phyloP scores from a whole-genome alignment of 2,329 filamentous ascomycete species.

The Trichophyton simii region DNA sequence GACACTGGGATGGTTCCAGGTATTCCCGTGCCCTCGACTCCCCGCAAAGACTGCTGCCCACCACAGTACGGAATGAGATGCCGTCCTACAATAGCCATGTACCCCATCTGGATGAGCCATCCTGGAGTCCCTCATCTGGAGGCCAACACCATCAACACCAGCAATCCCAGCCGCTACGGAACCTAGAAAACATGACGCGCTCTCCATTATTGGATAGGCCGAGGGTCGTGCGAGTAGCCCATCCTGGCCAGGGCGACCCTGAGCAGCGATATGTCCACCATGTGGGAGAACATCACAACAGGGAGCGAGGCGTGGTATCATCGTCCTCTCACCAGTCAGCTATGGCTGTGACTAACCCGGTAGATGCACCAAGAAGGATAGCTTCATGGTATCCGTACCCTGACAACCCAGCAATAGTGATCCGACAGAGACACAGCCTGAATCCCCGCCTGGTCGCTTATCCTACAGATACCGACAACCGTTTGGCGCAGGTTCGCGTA shows the following conservation, averaged over 20 bases:
- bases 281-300: not conserved
- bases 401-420: not conserved
- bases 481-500: not conserved
- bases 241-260: not conserved
- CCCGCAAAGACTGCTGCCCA: not conserved
- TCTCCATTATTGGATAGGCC: not conserved
- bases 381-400: not conserved
- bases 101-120: not conserved
- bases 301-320: not conserved
- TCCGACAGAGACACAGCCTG: not conserved
- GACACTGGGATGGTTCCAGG: not conserved
- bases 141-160: not conserved
- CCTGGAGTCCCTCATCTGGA: not conserved
- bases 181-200: not conserved
- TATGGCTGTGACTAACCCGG: not conserved
- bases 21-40: not conserved
- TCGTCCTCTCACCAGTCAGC: not conserved
- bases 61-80: not conserved
- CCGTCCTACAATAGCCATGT: not conserved
- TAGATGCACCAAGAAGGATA: not conserved
- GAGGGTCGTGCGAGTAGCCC: not conserved
- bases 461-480: not conserved
- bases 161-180: not conserved
- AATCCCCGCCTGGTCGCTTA: not conserved
- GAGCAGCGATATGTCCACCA: not conserved